Conservation (phyloP, 108 stramenopile genomes). For the Cyclotella baltica region DNA sequence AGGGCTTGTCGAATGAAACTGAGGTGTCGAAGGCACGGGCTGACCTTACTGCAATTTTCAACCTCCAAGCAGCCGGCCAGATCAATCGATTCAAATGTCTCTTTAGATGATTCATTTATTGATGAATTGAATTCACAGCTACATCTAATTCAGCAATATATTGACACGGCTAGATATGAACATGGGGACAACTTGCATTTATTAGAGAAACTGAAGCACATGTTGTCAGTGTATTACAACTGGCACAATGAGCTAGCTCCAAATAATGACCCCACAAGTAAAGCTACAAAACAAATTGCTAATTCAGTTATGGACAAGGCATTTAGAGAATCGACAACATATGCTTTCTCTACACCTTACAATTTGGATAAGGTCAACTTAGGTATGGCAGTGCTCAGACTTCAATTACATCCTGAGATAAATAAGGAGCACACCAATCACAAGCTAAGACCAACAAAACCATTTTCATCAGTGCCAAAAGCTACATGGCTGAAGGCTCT, state of each 20-base stretch:
- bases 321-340: slow-evolving; percentile 50
- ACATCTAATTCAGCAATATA: not conserved
- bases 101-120: not conserved
- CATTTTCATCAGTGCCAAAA: slow-evolving; percentile 62
- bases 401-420: slow-evolving; percentile 48
- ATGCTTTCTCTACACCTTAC: slow-evolving; percentile 59
- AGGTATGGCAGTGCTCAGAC: slow-evolving; percentile 59
- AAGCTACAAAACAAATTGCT: not conserved
- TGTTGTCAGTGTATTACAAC: too few relatives aligned
- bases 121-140: not conserved
- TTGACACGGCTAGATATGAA: not conserved
- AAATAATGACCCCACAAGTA: not conserved
- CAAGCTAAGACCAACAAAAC: too few relatives aligned
- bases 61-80: not conserved
- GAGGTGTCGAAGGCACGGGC: too few relatives aligned
- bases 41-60: not conserved
- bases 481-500: slow-evolving; percentile 61
- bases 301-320: slow-evolving; percentile 53
- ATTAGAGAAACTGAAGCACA: not conserved
- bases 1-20: too few relatives aligned
- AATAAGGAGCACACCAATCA: not conserved
- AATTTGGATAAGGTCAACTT: slow-evolving; percentile 39
- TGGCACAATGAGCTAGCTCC: not conserved
- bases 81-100: not conserved
- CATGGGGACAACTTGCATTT: not conserved